phyloP scores from a whole-genome alignment of 2,329 filamentous ascomycete species.

The Xylaria sp. region DNA sequence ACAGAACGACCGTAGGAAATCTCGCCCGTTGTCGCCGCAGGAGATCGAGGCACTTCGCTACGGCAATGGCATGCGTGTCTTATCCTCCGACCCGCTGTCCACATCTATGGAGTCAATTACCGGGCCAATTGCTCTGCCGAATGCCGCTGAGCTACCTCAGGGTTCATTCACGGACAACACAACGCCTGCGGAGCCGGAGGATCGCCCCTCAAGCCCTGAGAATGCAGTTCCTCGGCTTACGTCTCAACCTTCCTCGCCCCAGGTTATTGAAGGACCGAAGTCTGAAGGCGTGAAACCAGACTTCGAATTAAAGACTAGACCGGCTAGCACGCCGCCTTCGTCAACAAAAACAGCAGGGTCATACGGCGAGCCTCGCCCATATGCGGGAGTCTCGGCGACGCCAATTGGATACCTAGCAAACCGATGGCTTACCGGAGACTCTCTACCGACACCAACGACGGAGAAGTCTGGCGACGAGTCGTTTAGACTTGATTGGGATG shows the following conservation, averaged over 20 bases:
- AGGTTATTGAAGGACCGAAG: constrained; percentile 22
- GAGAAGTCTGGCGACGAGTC: constrained; percentile 56
- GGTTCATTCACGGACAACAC: constrained; percentile 37
- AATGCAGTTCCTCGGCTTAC: constrained; percentile 40
- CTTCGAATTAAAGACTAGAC: constrained; percentile 34
- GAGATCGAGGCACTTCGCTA: constrained; percentile 74
- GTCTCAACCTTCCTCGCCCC: constrained; percentile 42
- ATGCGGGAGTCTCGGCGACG: constrained; percentile 57
- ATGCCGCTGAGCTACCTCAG: constrained; percentile 34
- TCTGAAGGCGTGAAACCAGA: constrained; percentile 25
- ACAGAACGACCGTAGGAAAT: constrained; percentile 91
- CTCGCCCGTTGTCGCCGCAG: constrained; percentile 81
- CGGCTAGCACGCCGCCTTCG: constrained; percentile 41
- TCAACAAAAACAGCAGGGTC: constrained; percentile 41
- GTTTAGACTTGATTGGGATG: constrained; percentile 55
- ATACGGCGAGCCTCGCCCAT: constrained; percentile 40
- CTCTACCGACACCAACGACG: constrained; percentile 62
- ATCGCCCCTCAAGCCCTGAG: constrained; percentile 38
- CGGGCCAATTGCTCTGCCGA: constrained; percentile 39
- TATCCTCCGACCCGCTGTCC: constrained; percentile 58
- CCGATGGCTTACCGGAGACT: constrained; percentile 65
- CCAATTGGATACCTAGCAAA: constrained; percentile 65
- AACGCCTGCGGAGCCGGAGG: constrained; percentile 37
- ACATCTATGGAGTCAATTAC: constrained; percentile 50
- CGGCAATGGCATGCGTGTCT: constrained; percentile 61